Base-by-base conservation (phyloP, 139 green algal species). In the Spirogloea muscicola region DNA sequence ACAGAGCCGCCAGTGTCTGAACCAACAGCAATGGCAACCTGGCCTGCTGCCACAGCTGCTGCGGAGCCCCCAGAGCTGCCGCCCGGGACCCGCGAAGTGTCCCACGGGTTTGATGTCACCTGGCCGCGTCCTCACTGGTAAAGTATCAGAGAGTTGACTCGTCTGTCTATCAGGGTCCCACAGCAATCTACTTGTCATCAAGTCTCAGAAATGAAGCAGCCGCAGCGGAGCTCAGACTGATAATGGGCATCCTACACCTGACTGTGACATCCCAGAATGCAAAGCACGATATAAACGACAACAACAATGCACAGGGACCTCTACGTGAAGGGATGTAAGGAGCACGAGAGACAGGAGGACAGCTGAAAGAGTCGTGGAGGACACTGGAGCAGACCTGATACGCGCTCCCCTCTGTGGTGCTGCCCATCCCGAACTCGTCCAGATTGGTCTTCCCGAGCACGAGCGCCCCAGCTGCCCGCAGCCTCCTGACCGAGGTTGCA, bases 381-480 rank as follows among this genome's bases (percentile, higher is more conserved):
- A 65, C 16, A 21, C 43, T 7, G 4, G 2, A 25, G 1, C 36
- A 62, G 52, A 87, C 58, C 81, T 96, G 85, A 79, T 88, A 97
- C 0, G 86, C 88, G 0, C 87, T 95, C 73, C 89, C 91, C 67
- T 98, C 94, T 1, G 90, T 97, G 18, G 82, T 91, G 85, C 79
- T 92, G 48, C 94, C 94, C 94, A 99, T 99, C 55, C 92, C 93
- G 76, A 98, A 99, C 73, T 96, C 91, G 58, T 99, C 94, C 85
- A 95, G 88, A 86, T 98, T 98, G 13, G 90, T 95, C 81, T 99
- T 99, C 33, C 94, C 94, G 33, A 99, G 29, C 16, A 98, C 51
- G 21, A 98, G 69, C 1, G 89, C 91, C 0, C 94, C 94, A 33
- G 88, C 91, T 4, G 59, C 66, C 1, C 67, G 62, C 62, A 99